These are phyloP conservation scores for Ensete ventricosum DNA, from an alignment of 176 grass and related monocot genomes.

Conservation along the genomic window DNA sequence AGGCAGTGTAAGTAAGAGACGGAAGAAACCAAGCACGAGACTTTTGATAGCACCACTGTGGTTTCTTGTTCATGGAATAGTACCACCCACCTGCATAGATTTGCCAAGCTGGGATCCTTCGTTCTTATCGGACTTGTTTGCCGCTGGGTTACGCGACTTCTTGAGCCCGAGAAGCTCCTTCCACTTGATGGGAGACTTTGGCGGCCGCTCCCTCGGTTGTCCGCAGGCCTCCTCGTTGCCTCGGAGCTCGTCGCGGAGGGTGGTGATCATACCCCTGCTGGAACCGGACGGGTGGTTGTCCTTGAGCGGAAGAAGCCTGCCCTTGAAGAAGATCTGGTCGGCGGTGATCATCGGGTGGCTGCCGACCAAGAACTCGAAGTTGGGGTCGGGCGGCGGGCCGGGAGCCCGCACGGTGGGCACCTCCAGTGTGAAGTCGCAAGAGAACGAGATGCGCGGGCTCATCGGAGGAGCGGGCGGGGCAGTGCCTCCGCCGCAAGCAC, in stretches of 20 bases:
- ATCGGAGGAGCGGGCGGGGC: constrained; percentile 17
- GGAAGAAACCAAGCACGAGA: neutral
- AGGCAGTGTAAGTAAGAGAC: neutral
- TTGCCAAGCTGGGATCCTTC: constrained; percentile 28
- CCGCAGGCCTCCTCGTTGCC: constrained; percentile 29
- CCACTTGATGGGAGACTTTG: constrained; percentile 44
- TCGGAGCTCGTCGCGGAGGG: constrained; percentile 57
- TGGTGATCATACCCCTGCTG: neutral
- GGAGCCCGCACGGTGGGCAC: constrained; percentile 26
- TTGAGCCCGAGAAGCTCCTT: constrained; percentile 89
- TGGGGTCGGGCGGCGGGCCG: constrained; percentile 32
- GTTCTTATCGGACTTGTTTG: constrained; percentile 35
- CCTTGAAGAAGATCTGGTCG: constrained; percentile 94
- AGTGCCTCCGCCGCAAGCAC: constrained; percentile 5
- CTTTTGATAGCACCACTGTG: neutral
- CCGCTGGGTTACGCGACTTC: constrained; percentile 29
- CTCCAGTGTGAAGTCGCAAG: constrained; percentile 83
- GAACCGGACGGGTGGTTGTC: constrained; percentile 17
- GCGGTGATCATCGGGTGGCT: constrained; percentile 90
- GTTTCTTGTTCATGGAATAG: neutral
- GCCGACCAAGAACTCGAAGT: constrained; percentile 95
- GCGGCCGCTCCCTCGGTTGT: constrained; percentile 2
- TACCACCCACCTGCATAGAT: neutral
- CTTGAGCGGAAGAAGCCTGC: constrained; percentile 64
- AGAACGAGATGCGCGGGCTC: constrained; percentile 91